A percentile compares a stretch with the other conserved stretches of the same genome.
These are phyloP conservation scores for Rhytidhysteron rufulum DNA, from an alignment of 2,329 filamentous ascomycete genomes.

Conservation along the genomic window DNA sequence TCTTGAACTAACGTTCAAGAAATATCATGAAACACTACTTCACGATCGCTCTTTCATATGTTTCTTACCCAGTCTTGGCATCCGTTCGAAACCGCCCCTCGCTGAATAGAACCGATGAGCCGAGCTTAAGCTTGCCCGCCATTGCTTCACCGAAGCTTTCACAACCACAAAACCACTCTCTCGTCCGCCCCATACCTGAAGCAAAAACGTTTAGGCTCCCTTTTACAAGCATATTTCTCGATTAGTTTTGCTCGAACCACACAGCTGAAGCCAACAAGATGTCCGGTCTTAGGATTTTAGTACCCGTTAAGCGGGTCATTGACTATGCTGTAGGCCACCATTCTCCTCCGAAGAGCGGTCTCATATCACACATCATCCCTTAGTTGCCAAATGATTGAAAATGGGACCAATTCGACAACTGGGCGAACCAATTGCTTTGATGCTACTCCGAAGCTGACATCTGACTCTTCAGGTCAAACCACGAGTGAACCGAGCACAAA, in stretches of 20 bases:
- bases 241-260: background rate
- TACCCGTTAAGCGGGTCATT: conserved; percentile 56
- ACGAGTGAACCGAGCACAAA: conserved; percentile 67
- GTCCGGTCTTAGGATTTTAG: conserved; percentile 51
- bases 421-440: background rate
- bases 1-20: too few relatives aligned
- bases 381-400: background rate
- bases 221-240: background rate
- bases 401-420: background rate
- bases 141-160: background rate
- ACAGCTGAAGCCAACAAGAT: conserved; percentile 22
- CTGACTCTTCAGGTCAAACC: conserved; percentile 57
- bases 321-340: conserved; percentile 52
- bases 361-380: background rate
- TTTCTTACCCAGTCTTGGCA: too few relatives aligned
- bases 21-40: too few relatives aligned
- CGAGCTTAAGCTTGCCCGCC: background rate
- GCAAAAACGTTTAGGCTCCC: background rate
- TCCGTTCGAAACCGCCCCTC: background rate
- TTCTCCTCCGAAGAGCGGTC: background rate
- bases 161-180: background rate
- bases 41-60: too few relatives aligned
- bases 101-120: background rate
- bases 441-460: conserved; percentile 5
- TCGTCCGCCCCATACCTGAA: too few relatives aligned